Evolutionary conservation across 192 early-diverging fungal genomes (phyloP), one percentile per base, ranked within the genome.

Genomic region (Umbelopsis isabellina): DNA sequence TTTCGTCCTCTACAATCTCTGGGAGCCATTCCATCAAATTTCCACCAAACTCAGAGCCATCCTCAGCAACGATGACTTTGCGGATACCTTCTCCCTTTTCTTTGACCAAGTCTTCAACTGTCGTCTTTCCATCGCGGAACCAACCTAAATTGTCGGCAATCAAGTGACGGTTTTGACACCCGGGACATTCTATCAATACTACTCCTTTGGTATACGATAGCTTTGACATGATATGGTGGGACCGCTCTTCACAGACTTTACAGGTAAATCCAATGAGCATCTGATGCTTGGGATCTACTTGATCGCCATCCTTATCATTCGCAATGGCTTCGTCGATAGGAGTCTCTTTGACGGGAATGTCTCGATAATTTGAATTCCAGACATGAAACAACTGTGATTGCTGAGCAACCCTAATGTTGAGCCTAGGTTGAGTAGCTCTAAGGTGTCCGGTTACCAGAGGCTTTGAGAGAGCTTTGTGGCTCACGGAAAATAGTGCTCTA

Each of bases 91-190:
- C 91, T 21, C 93, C 91, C 67, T 89, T 89, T 49, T 89, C 89
- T 67, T 80, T 80, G 77, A 97, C 86, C 68, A 97, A 82, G 53
- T 95, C 89, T 76, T 97, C 93, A 45, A 98, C 85, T 13, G 86
- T 96, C 15, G 85, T 81, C 27, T 75, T 86, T 1, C 76, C 76
- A 74, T 84, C 94, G 76, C 80, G 82, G 80, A 94, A 98, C 97
- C 97, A 98, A 1, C 96, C 97, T 53, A 97, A 77, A 84, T 99
- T 92, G 75, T 99, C 98, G 1, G 98, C 98, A 80, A 99, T 98
- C 65, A 99, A 75, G 76, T 99, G 98, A 15, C 89, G 82, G 72
- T 93, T 95, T 73, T 91, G 85, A 84, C 98, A 99, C 13, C 84
- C 83, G 37, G 95, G 91, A 75, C 97, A 99, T 74, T 90, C 87